A percentile compares a stretch with the other conserved stretches of the same genome.
phyloP scores from a whole-genome alignment of 1,284 basidiomycete genomes.

The Trichosporon sp. region DNA sequence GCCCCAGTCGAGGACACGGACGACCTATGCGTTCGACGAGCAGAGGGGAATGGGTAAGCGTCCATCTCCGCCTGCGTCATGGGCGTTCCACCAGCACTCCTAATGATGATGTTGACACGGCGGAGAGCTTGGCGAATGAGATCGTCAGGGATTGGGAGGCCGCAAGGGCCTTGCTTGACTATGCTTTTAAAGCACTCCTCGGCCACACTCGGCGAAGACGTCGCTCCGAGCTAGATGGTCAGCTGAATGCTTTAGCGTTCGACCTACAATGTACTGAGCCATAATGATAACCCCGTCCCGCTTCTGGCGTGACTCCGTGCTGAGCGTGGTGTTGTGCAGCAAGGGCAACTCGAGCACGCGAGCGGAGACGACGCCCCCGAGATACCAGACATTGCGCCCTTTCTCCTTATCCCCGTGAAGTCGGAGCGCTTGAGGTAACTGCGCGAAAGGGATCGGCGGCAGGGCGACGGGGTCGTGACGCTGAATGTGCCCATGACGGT shows the following conservation, averaged over 20 bases:
- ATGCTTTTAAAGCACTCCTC: conserved; percentile 44
- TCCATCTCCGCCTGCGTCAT: conserved; percentile 3
- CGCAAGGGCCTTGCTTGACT: conserved; percentile 35
- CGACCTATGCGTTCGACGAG: conserved; percentile 9
- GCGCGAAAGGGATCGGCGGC: conserved; percentile 42
- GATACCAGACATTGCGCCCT: conserved; percentile 45
- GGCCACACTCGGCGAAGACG: conserved; percentile 31
- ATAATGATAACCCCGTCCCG: conserved; percentile 35
- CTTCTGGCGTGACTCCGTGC: conserved; percentile 25
- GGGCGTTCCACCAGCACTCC: conserved; percentile 25
- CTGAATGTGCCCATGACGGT: conserved; percentile 53
- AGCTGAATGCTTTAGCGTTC: background rate
- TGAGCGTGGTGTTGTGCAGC: conserved; percentile 22
- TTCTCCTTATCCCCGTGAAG: conserved; percentile 48
- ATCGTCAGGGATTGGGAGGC: conserved; percentile 42
- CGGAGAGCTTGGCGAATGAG: conserved; percentile 46
- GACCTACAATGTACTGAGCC: conserved; percentile 47
- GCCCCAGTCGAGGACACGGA: conserved; percentile 32
- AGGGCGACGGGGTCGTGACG: conserved; percentile 46
- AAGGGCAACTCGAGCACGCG: conserved; percentile 34
- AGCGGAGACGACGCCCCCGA: conserved; percentile 42
- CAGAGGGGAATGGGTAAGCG: conserved; percentile 36
- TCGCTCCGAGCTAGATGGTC: conserved; percentile 41
- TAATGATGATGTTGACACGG: conserved; percentile 42
- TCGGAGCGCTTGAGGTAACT: conserved; percentile 40